Percentiles rank a stretch among this genome's conserved stretches.
These are phyloP conservation scores for Pleurotus tuber-regium DNA, from an alignment of 768 basidiomycete genomes.

Conservation along the genomic window DNA sequence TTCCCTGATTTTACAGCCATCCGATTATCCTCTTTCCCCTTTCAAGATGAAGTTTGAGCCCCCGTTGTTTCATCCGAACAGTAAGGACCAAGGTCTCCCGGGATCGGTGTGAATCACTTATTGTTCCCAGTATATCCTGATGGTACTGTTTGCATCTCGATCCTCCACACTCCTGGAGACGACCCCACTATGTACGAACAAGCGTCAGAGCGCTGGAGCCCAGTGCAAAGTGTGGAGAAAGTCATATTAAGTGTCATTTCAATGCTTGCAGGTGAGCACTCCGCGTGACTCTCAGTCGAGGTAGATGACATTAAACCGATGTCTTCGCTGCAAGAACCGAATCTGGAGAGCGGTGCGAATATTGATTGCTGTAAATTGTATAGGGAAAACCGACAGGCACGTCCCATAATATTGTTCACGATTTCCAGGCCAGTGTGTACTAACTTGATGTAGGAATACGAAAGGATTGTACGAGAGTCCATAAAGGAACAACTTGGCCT, in stretches of 20 bases:
- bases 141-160: conserved; percentile 97
- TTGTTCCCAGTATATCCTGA: conserved; percentile 79
- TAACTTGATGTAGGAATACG: conserved; percentile 60
- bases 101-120: conserved; percentile 9
- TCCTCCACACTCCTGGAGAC: conserved; percentile 91
- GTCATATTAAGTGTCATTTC: conserved; percentile 94
- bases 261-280: conserved; percentile 83
- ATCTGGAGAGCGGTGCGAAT: conserved; percentile 96
- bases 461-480: conserved; percentile 77
- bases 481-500: conserved; percentile 86
- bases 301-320: not conserved
- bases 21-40: conserved; percentile 94
- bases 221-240: conserved; percentile 98
- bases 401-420: not conserved
- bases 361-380: conserved; percentile 97
- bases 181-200: conserved; percentile 93
- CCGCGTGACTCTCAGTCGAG: conserved; percentile 2
- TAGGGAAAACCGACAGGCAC: conserved; percentile 65
- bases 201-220: conserved; percentile 96
- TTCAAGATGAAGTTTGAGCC: conserved; percentile 99
- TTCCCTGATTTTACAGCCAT: conserved; percentile 48
- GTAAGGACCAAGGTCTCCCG: conserved; percentile 45
- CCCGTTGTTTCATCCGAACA: conserved; percentile 95
- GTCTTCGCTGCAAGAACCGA: conserved; percentile 64
- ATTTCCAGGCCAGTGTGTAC: not conserved